Percentiles rank a stretch among this genome's conserved stretches.
Conservation (phyloP, 1,139 yeast species). For the Tardiomyces depauwii region DNA sequence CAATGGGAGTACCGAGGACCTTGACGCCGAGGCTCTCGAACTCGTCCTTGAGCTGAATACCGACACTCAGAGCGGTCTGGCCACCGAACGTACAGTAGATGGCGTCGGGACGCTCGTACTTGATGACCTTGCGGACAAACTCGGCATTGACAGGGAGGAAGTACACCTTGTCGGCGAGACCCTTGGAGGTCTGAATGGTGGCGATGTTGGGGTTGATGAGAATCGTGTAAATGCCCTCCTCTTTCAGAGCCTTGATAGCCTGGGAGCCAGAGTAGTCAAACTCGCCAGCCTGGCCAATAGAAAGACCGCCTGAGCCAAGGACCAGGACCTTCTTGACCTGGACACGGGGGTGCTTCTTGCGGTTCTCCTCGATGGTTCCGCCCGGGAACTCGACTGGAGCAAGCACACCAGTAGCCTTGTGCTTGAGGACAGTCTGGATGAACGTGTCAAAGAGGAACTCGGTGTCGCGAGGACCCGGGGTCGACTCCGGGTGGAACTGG, state of each 20-base stretch:
- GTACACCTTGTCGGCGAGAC: conserved; percentile 90
- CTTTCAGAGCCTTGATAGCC: conserved; percentile 70
- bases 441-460: conserved; percentile 94
- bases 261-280: conserved; percentile 97
- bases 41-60: conserved; percentile 90
- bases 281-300: conserved; percentile 99
- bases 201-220: conserved; percentile 96
- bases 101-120: conserved; percentile 94
- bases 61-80: conserved; percentile 93
- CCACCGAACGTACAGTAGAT: conserved; percentile 97
- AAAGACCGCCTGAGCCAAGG: conserved; percentile 96
- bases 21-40: conserved; percentile 84
- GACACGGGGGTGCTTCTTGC: conserved; percentile 39
- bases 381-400: conserved; percentile 88
- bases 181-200: conserved; percentile 93
- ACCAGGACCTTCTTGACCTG: conserved; percentile 90
- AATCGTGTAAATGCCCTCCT: conserved; percentile 93
- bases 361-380: conserved; percentile 62
- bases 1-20: conserved; percentile 94
- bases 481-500: conserved; percentile 98
- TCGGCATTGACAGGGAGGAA: conserved; percentile 95
- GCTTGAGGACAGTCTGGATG: conserved; percentile 66
- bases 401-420: conserved; percentile 43
- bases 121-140: conserved; percentile 87
- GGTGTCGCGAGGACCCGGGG: conserved; percentile 99